Base-by-base conservation (phyloP, 1,284 basidiomycete species). In the Clitocybe nebularis region DNA sequence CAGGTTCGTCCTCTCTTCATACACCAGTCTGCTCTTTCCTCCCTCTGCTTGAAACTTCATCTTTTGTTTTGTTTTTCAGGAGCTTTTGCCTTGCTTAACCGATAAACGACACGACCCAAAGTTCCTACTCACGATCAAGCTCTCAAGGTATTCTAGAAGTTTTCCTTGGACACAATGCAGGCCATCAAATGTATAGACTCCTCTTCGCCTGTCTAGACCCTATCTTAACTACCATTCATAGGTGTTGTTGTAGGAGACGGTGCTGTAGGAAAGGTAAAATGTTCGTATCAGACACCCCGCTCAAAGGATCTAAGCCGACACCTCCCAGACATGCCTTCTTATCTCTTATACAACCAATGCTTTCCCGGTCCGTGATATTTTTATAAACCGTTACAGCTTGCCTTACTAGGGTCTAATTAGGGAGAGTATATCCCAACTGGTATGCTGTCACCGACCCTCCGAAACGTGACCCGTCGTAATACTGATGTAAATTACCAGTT, bases 211-310 rank as follows among this genome's bases (percentile, higher is more conserved):
- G 25, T 40, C 6, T 35, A 39, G 34, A 45, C 39, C 48, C 49
- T 44, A 9, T 32, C 32, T 19, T 59, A 51, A 53, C 64, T 66
- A 46, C 65, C 53, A 43, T 50, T 50, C 50, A 40, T 65, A 91
- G 90, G 91, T 76, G 95, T 98, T 68, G 94, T 98, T 60, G 95
- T 99, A 48, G 95, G 95, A 60, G 95, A 99, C 75, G 95, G 95
- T 84, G 95, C 95, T 44, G 95, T 99, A 60, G 95, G 95, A 71
- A 99, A 98, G 89, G 94, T 87, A 53, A n/a, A n/a, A n/a, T n/a
- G n/a, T n/a, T 32, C 9, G 33, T 28, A 24, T 25, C 16, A 25
- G 9, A 29, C 30, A 16, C n/a, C 16, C 8, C 8, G 21, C 28
- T 29, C 13, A 44, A 24, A 17, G 28, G 32, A 38, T 38, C 14